A percentile compares a stretch with the other conserved stretches of the same genome.
phyloP scores from a whole-genome alignment of 306 rosid species.

The Albizia julibrissin region DNA sequence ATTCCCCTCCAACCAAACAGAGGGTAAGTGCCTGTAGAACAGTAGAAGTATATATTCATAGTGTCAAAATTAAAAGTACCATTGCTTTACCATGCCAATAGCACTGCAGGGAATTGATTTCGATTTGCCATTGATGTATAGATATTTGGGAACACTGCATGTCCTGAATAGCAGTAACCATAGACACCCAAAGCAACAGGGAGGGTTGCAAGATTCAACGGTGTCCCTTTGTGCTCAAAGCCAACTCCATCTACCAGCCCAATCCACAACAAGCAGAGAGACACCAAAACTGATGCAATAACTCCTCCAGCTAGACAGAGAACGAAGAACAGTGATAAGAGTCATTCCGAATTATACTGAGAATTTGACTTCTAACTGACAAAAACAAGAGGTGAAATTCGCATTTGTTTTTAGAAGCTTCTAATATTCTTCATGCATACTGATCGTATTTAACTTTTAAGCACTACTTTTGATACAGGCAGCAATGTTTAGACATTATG shows the following conservation, averaged over 20 bases:
- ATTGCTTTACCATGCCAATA: slow-evolving; percentile 70
- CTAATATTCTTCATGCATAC: neutral
- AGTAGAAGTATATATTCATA: neutral
- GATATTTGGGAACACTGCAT: slow-evolving; percentile 93
- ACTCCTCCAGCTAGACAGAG: slow-evolving; percentile 81
- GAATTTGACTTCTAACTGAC: neutral
- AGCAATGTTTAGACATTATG: neutral
- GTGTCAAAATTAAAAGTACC: neutral
- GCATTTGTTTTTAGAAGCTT: neutral
- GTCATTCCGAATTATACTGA: neutral
- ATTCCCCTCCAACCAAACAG: neutral
- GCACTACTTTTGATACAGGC: neutral
- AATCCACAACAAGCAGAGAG: slow-evolving; percentile 74
- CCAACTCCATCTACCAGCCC: slow-evolving; percentile 72
- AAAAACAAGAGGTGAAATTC: neutral
- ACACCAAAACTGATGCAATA: slow-evolving; percentile 73
- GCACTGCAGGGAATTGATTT: slow-evolving; percentile 79
- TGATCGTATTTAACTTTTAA: neutral
- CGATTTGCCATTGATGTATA: slow-evolving; percentile 86
- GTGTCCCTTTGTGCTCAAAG: slow-evolving; percentile 56
- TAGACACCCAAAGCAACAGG: slow-evolving; percentile 97
- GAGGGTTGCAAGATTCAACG: slow-evolving; percentile 68
- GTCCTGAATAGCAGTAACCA: slow-evolving; percentile 97
- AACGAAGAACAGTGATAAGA: neutral
- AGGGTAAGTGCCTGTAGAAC: neutral